Conservation (phyloP, 805 yeast genomes). For the Wickerhamomyces silvicola region DNA sequence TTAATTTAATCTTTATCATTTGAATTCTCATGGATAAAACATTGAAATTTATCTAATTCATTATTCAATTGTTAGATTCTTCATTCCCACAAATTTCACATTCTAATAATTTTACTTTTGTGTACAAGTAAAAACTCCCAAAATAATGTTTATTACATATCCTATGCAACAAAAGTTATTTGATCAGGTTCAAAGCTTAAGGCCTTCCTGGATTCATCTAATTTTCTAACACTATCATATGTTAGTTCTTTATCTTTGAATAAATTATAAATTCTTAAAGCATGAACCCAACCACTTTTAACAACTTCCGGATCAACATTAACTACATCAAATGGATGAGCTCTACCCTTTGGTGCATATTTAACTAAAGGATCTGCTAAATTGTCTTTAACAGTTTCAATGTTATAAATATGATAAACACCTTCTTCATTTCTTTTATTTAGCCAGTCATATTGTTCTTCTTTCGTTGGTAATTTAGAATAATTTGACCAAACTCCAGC, state of each 20-base stretch:
- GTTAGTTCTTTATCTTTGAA: neutral
- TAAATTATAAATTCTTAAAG: neutral
- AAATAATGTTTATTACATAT: too few relatives aligned
- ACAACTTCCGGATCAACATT: neutral
- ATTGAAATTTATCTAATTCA: slow-evolving; percentile 18
- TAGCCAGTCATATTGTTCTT: slow-evolving; percentile 31
- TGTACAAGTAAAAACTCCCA: too few relatives aligned
- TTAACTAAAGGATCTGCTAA: slow-evolving; percentile 20
- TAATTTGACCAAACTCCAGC: slow-evolving; percentile 42
- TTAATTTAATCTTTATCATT: slow-evolving; percentile 22
- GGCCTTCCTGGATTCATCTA: too few relatives aligned
- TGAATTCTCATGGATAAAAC: slow-evolving; percentile 19
- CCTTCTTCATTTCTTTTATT: slow-evolving; percentile 8
- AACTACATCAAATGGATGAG: slow-evolving; percentile 17
- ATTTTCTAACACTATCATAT: neutral
- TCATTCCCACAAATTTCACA: too few relatives aligned
- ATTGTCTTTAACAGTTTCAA: slow-evolving; percentile 21
- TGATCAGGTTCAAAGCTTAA: too few relatives aligned
- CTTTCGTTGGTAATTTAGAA: slow-evolving; percentile 27
- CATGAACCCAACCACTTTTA: slow-evolving; percentile 1
- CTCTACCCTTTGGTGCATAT: slow-evolving; percentile 22
- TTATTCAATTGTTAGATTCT: too few relatives aligned
- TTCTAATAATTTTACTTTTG: too few relatives aligned
- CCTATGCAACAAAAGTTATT: too few relatives aligned
- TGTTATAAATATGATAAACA: slow-evolving; percentile 8